Conservation (phyloP, 148 eudicot species). For the Rhododendron ovatum region DNA sequence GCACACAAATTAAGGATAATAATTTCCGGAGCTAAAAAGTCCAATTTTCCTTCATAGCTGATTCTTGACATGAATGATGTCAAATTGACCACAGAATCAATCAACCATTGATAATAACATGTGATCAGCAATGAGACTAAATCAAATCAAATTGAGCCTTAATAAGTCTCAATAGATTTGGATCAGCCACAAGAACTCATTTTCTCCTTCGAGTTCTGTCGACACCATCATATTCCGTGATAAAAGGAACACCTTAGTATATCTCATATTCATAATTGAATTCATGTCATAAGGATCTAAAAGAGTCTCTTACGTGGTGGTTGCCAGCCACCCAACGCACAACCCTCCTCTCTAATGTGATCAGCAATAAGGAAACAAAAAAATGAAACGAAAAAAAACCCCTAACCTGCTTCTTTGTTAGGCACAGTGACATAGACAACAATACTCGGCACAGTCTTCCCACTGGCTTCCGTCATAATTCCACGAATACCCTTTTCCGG, state of each 20-base stretch:
- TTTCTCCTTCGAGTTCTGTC: background rate
- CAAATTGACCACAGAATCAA: background rate
- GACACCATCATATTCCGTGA: background rate
- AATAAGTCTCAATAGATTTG: background rate
- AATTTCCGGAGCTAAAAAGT: background rate
- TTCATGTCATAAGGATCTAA: background rate
- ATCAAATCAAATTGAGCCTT: background rate
- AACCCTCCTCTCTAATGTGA: background rate
- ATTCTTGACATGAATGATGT: background rate
- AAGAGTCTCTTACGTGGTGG: background rate
- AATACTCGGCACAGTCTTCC: conserved; percentile 74
- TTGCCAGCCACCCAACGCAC: background rate
- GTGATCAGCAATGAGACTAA: background rate
- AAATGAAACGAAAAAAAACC: background rate
- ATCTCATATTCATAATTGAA: background rate
- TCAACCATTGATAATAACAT: background rate
- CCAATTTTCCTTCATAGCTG: background rate
- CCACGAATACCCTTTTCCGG: conserved; percentile 33
- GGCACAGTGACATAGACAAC: conserved; percentile 96
- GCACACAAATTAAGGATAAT: background rate
- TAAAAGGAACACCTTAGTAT: background rate
- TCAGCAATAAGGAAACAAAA: background rate
- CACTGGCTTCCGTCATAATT: conserved; percentile 47
- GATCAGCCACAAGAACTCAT: background rate
- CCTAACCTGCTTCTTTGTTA: conserved; percentile 81